Base-by-base conservation (phyloP, 2,329 filamentous ascomycete species). In the Hypoxylon sp. region DNA sequence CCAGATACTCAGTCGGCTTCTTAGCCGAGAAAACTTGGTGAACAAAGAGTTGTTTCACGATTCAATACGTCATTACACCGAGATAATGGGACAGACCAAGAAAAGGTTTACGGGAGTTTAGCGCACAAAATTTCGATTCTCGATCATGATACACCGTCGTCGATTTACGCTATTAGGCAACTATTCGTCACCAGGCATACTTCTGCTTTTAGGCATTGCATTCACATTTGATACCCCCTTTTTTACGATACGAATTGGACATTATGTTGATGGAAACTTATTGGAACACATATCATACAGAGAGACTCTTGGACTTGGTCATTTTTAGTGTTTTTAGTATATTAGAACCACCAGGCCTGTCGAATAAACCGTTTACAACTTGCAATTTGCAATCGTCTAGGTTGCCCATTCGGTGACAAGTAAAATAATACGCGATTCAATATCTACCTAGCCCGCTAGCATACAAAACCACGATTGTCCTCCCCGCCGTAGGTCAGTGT, bases 1-100 rank as follows among this genome's bases (percentile, higher is more conserved):
- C 88, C 67, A 90, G 89, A 67, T 94, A 92, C 76, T 93, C 91
- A 55, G 90, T 97, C 26, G 94, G 94, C 3, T 94, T 97, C 75
- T 89, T 94, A 77, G 91, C 92, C 29, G 92, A 81, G 61, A 78
- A 77, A 67, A 74, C 74, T 1, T 74, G 70, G 72, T 77, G 17
- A 64, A 52, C 13, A n/a, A 26, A 5, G 3, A n/a, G 24, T 5
- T 5, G 14, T 37, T n/a, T 5, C 35, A 37, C 5, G 9, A 31
- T 8, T 37, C 14, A 5, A 22, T 19, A 44, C 17, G 39, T 44
- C 22, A 22, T 44, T 22, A 9, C 8, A 22, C 3, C 10, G n/a
- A 9, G 8, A 44, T 44, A 22, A 44, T 22, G 14, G 17, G 39
- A 44, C 6, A 17, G 19, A 37, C 33, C 5, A 24, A 33, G 37